phyloP scores from a whole-genome alignment of 495 filamentous ascomycete genomes.

The Parathielavia hyrcaniae region DNA sequence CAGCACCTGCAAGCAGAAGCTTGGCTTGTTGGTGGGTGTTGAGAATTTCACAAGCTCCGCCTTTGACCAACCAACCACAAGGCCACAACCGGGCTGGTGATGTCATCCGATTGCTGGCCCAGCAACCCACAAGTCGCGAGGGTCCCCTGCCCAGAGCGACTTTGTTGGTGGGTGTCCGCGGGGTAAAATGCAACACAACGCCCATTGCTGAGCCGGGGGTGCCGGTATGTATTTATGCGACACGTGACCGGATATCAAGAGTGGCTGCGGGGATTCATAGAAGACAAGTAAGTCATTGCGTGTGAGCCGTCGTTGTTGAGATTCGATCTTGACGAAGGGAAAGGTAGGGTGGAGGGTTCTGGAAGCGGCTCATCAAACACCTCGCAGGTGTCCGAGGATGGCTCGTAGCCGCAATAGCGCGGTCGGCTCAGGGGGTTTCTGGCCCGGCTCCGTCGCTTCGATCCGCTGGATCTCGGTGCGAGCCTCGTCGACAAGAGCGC shows the following conservation, averaged over 20 bases:
- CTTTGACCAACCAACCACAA: conserved; percentile 21
- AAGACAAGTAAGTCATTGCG: background rate
- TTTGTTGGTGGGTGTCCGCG: conserved; percentile 14
- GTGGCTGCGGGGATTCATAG: background rate
- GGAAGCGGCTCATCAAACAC: background rate
- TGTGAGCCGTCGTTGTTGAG: background rate
- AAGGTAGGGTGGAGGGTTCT: background rate
- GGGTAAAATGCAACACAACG: conserved; percentile 19
- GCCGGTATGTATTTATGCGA: background rate
- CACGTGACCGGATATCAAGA: conserved; percentile 2
- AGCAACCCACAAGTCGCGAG: conserved; percentile 15
- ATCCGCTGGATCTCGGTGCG: conserved; percentile 47
- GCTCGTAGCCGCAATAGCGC: conserved; percentile 30
- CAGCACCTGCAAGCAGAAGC: conserved; percentile 1
- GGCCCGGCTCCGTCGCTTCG: conserved; percentile 20
- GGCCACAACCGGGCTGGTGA: conserved; percentile 12
- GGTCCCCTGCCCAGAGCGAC: background rate
- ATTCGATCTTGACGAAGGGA: background rate
- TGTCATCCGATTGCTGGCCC: conserved; percentile 27
- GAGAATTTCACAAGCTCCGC: background rate
- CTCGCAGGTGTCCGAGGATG: conserved; percentile 33
- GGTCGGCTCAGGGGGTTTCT: conserved; percentile 25
- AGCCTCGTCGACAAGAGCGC: conserved; percentile 57
- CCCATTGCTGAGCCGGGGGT: background rate
- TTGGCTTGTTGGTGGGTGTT: background rate